phyloP scores from a whole-genome alignment of 495 filamentous ascomycete genomes.

The Xylaria scruposa region DNA sequence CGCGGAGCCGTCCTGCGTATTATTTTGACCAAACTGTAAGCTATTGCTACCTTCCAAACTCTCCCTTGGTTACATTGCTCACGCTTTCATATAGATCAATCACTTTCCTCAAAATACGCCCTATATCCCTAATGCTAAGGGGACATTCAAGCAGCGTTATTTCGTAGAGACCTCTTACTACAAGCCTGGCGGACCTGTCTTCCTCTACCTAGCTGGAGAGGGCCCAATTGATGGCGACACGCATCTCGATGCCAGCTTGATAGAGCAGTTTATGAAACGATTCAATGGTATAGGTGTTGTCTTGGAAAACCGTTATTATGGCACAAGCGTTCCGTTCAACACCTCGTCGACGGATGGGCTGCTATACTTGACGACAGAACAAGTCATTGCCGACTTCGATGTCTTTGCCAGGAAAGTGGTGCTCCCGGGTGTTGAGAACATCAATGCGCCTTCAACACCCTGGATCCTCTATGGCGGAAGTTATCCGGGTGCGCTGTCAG shows the following conservation, averaged over 20 bases:
- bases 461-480: constrained; percentile 51
- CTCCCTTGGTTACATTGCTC: background rate
- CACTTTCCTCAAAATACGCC: constrained; percentile 45
- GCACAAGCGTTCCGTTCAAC: constrained; percentile 43
- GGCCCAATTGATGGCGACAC: constrained; percentile 34
- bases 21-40: constrained; percentile 25
- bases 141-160: constrained; percentile 49
- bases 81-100: constrained; percentile 39
- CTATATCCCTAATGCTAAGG: constrained; percentile 44
- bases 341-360: constrained; percentile 45
- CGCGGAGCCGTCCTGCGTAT: constrained; percentile 13
- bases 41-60: background rate
- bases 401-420: constrained; percentile 47
- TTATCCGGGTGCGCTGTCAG: constrained; percentile 45
- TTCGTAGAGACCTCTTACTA: constrained; percentile 50
- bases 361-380: constrained; percentile 47
- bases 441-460: constrained; percentile 42
- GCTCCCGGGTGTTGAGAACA: constrained; percentile 40
- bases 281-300: constrained; percentile 50
- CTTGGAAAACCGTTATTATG: constrained; percentile 51
- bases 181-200: constrained; percentile 49
- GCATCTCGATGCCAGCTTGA: constrained; percentile 33
- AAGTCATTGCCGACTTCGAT: constrained; percentile 49
- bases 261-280: constrained; percentile 46
- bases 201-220: constrained; percentile 50